These are phyloP conservation scores for Emydomyces testavorans DNA, from an alignment of 2,329 filamentous ascomycete species.

Conservation along the genomic window DNA sequence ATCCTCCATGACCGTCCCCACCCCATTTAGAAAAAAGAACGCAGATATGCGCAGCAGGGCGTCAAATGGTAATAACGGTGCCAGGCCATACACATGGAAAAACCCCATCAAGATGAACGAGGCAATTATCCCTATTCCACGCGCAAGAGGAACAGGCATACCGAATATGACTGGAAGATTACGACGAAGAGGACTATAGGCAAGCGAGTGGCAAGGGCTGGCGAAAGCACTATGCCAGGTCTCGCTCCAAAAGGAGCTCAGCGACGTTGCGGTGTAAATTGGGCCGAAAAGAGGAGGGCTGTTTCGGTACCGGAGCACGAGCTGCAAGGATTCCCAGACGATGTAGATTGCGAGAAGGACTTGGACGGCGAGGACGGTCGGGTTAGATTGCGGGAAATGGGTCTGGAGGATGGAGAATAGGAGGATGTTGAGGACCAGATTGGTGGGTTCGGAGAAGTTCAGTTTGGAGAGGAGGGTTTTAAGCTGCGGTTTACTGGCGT, in stretches of 20 bases:
- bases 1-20: constrained; percentile 26
- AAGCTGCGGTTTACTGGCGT: neutral
- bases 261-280: constrained; percentile 29
- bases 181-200: constrained; percentile 29
- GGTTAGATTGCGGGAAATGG: constrained; percentile 26
- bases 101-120: constrained; percentile 32
- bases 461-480: neutral
- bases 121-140: constrained; percentile 28
- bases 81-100: constrained; percentile 32
- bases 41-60: constrained; percentile 26
- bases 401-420: constrained; percentile 28
- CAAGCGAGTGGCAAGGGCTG: constrained; percentile 31
- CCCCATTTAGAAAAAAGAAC: constrained; percentile 34
- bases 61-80: constrained; percentile 25
- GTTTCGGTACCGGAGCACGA: constrained; percentile 29
- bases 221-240: constrained; percentile 37
- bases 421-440: constrained; percentile 27
- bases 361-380: constrained; percentile 30
- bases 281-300: constrained; percentile 33
- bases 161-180: constrained; percentile 23
- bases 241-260: constrained; percentile 33
- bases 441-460: constrained; percentile 27
- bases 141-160: constrained; percentile 24
- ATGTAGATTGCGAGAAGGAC: constrained; percentile 33
- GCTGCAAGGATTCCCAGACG: constrained; percentile 31